These are phyloP conservation scores for Magnolia changhungtana DNA, from an alignment of 164 flowering plant genomes.

Conservation along the genomic window DNA sequence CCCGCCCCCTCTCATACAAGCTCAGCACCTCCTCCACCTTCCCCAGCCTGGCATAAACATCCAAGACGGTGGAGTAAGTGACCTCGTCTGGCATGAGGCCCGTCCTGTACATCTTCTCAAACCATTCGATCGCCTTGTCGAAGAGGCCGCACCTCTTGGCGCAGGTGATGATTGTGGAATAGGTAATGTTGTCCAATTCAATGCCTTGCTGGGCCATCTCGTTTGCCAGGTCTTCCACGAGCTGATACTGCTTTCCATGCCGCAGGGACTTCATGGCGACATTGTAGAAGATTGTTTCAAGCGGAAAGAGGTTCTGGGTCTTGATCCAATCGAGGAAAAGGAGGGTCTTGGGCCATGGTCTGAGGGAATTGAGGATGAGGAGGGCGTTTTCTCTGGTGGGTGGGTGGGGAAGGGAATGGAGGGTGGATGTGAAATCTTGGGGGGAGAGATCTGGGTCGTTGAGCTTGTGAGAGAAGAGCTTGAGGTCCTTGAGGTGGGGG, in stretches of 20 bases:
- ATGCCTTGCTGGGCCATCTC: slow-evolving; percentile 72
- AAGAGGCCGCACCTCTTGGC: slow-evolving; percentile 65
- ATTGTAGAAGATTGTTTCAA: slow-evolving; percentile 87
- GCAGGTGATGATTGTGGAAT: slow-evolving; percentile 92
- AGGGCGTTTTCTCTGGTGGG: slow-evolving; percentile 72
- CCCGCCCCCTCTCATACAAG: slow-evolving; percentile 85
- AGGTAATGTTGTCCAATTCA: slow-evolving; percentile 83
- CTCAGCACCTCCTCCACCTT: slow-evolving; percentile 84
- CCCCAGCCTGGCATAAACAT: slow-evolving; percentile 82
- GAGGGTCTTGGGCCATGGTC: slow-evolving; percentile 66
- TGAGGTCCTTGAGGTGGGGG: slow-evolving; percentile 65
- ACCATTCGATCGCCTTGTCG: slow-evolving; percentile 91
- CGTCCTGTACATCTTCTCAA: slow-evolving; percentile 86
- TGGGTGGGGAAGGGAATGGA: slow-evolving; percentile 53
- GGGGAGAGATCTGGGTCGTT: slow-evolving; percentile 45
- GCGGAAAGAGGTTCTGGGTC: slow-evolving; percentile 61
- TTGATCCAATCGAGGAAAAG: slow-evolving; percentile 83
- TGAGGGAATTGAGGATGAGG: slow-evolving; percentile 62
- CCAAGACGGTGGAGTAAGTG: slow-evolving; percentile 81
- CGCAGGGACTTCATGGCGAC: slow-evolving; percentile 88
- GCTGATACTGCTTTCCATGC: slow-evolving; percentile 68
- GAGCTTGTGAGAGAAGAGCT: slow-evolving; percentile 52
- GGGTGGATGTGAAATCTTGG: slow-evolving; percentile 34
- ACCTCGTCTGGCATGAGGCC: slow-evolving; percentile 97
- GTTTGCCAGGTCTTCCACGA: slow-evolving; percentile 64